Conservation (phyloP, 176 grass and related monocot species). For the Aegilops longissima region DNA sequence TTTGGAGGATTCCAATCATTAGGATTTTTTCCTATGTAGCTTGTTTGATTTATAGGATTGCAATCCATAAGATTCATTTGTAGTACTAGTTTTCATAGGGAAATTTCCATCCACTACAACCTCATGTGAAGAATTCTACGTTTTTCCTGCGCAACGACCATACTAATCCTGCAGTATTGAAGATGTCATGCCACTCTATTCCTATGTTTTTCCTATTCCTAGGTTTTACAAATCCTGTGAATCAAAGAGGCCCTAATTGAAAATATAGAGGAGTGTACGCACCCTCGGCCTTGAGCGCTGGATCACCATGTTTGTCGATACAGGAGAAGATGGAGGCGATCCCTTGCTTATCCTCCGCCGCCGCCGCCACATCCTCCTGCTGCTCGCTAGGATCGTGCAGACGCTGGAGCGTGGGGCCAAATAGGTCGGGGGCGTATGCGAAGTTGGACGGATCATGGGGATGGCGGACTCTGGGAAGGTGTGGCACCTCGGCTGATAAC, state of each 20-base stretch:
- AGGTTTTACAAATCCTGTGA: too few species aligned
- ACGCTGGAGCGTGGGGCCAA: not conserved
- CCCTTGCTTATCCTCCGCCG: not conserved
- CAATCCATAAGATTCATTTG: too few species aligned
- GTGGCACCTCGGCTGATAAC: not conserved
- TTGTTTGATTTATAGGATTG: too few species aligned
- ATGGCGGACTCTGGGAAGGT: not conserved
- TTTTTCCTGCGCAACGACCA: too few species aligned
- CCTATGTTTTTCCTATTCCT: too few species aligned
- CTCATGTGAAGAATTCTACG: too few species aligned
- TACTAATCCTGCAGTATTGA: too few species aligned
- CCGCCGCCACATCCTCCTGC: not conserved
- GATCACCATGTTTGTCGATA: not conserved
- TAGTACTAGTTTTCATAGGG: too few species aligned
- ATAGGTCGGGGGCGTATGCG: not conserved
- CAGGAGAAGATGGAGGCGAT: not conserved
- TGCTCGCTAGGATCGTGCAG: not conserved
- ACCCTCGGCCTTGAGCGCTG: not conserved
- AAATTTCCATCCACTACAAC: too few species aligned
- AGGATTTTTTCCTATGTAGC: too few species aligned
- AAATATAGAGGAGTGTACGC: not conserved
- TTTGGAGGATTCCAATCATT: too few species aligned
- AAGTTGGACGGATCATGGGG: not conserved
- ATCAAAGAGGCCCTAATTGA: not conserved
- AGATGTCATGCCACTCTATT: too few species aligned